A percentile compares a stretch with the other conserved stretches of the same genome.
phyloP scores from a whole-genome alignment of 73 alveolate genomes.

The Blepharisma stoltei region DNA sequence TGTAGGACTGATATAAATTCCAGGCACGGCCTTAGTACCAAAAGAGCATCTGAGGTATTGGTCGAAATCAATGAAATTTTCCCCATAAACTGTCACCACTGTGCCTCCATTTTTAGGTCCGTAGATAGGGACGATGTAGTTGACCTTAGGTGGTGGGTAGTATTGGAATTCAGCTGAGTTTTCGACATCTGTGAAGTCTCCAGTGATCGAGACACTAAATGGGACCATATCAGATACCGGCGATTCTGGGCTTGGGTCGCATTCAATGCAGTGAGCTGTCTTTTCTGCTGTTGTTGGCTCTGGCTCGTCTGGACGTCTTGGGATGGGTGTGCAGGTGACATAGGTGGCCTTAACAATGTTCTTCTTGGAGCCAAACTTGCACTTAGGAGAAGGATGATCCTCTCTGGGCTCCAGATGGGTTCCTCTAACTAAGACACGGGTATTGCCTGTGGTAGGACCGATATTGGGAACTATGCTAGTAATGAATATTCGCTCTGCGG shows the following conservation, averaged over 20 bases:
- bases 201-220: slow-evolving; percentile 76
- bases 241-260: slow-evolving; percentile 73
- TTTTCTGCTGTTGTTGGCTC: slow-evolving; percentile 68
- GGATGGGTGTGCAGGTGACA: slow-evolving; percentile 81
- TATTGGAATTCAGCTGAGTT: slow-evolving; percentile 75
- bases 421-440: slow-evolving; percentile 87
- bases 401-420: slow-evolving; percentile 53
- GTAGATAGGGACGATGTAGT: slow-evolving; percentile 79
- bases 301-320: slow-evolving; percentile 66
- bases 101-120: slow-evolving; percentile 94
- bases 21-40: slow-evolving; percentile 87
- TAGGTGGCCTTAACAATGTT: slow-evolving; percentile 79
- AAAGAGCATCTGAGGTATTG: slow-evolving; percentile 84
- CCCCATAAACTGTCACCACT: slow-evolving; percentile 85
- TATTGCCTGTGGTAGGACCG: slow-evolving; percentile 84
- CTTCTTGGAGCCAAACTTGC: slow-evolving; percentile 80
- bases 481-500: background rate
- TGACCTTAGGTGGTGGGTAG: slow-evolving; percentile 62
- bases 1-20: slow-evolving; percentile 64
- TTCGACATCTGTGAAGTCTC: slow-evolving; percentile 84
- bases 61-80: slow-evolving; percentile 81
- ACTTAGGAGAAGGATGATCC: slow-evolving; percentile 82
- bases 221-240: slow-evolving; percentile 69
- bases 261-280: slow-evolving; percentile 86
- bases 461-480: slow-evolving; percentile 60